Evolutionary conservation across 805 yeast species (phyloP).

Genomic region (Ogataea methylovora): DNA sequence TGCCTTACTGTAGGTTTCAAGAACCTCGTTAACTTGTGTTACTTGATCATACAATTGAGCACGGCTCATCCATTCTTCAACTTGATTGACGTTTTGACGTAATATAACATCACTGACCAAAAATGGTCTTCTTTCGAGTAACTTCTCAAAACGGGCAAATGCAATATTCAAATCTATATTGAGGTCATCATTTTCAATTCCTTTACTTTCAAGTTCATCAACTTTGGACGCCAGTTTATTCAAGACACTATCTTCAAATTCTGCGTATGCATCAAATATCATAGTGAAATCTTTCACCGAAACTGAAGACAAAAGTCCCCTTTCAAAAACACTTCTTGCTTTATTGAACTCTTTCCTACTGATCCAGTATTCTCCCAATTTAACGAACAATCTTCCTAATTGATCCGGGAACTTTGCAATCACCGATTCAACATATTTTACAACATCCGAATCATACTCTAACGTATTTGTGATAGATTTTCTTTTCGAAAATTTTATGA

Average conservation of each 20-base stretch:
- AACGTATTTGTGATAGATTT: no score
- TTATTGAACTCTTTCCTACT: slow-evolving; percentile 26
- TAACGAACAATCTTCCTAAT: slow-evolving; percentile 37
- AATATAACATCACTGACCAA: slow-evolving; percentile 61
- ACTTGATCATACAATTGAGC: slow-evolving; percentile 35
- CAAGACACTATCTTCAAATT: slow-evolving; percentile 49
- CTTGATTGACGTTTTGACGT: slow-evolving; percentile 52
- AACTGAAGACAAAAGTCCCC: slow-evolving; percentile 36
- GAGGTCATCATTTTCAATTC: slow-evolving; percentile 2
- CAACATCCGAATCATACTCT: slow-evolving; percentile 4
- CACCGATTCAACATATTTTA: slow-evolving; percentile 25
- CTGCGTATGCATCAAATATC: slow-evolving; percentile 55
- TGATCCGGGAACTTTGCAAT: slow-evolving; percentile 51
- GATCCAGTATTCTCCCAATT: slow-evolving; percentile 42
- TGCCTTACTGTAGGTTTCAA: slow-evolving; percentile 58
- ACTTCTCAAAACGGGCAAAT: slow-evolving; percentile 41
- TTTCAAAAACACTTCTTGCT: slow-evolving; percentile 38
- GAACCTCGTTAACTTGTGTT: slow-evolving; percentile 31
- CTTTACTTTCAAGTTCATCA: slow-evolving; percentile 12
- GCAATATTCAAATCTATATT: slow-evolving; percentile 8
- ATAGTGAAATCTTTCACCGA: slow-evolving; percentile 56
- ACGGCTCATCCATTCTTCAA: slow-evolving; percentile 65
- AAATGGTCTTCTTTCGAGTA: slow-evolving; percentile 50
- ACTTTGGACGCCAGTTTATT: slow-evolving; percentile 20
- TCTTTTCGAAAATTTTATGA: slow-evolving; percentile 16